These are phyloP conservation scores for Hypoxylon sp. DNA, from an alignment of 2,329 filamentous ascomycete species.

Conservation along the genomic window DNA sequence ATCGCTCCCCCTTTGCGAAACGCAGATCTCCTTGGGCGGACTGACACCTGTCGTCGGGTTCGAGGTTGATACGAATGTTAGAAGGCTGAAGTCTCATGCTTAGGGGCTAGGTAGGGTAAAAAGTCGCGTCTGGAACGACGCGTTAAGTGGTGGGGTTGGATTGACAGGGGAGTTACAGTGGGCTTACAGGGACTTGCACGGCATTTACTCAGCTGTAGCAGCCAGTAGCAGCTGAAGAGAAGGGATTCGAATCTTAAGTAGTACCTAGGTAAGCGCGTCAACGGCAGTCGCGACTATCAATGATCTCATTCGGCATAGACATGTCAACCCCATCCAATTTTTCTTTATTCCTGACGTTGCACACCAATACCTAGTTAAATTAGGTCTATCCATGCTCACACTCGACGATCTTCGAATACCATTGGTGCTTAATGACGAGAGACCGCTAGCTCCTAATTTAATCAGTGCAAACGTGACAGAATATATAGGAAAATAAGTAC, in stretches of 20 bases:
- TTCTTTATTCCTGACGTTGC: not conserved
- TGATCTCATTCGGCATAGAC: slow-evolving; percentile 30
- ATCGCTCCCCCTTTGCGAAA: not conserved
- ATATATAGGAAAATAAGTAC: not conserved
- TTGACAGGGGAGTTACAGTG: not conserved
- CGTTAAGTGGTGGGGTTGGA: slow-evolving; percentile 48
- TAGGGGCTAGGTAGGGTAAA: not conserved
- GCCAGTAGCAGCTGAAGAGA: slow-evolving; percentile 16
- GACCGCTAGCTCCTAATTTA: not conserved
- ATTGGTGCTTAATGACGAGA: not conserved
- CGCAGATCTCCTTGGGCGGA: not conserved
- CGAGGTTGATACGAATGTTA: not conserved
- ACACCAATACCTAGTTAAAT: not conserved
- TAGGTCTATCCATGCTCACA: not conserved
- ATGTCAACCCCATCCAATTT: not conserved
- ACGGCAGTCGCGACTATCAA: slow-evolving; percentile 23
- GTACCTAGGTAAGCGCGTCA: slow-evolving; percentile 33
- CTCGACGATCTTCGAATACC: not conserved
- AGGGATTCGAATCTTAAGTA: slow-evolving; percentile 27
- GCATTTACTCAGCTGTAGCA: not conserved
- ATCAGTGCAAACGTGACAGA: slow-evolving; percentile 1
- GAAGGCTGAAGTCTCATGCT: not conserved
- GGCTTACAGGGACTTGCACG: not conserved
- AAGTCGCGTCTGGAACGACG: slow-evolving; percentile 40
- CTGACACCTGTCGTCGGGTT: not conserved